Percentiles rank a stretch among this genome's conserved stretches.
Conservation (phyloP, 192 early-diverging fungal species). For the Entomortierella lignicola region DNA sequence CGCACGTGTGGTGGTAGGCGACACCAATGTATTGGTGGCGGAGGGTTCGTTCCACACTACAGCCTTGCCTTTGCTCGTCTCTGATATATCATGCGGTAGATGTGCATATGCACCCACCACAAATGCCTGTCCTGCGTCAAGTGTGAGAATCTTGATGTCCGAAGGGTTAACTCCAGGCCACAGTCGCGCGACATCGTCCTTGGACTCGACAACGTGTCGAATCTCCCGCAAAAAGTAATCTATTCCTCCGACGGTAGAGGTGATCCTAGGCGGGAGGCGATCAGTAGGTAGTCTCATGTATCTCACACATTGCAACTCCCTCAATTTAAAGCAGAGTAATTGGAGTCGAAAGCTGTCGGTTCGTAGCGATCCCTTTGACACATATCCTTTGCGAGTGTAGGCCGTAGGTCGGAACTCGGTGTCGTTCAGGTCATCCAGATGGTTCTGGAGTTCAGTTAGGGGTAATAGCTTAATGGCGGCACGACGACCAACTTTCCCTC, state of each 20-base stretch:
- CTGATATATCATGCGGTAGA: not conserved
- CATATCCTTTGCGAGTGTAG: not conserved
- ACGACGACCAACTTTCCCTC: constrained; percentile 10
- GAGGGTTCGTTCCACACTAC: not conserved
- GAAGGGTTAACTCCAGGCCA: not conserved
- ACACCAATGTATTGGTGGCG: not conserved
- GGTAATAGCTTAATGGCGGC: not conserved
- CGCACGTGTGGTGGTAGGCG: not conserved
- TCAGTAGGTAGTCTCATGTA: constrained; percentile 4
- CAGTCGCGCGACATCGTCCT: constrained; percentile 6
- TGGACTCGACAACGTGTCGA: not conserved
- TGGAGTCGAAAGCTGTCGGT: constrained; percentile 12
- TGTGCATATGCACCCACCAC: constrained; percentile 11
- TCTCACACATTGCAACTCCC: not conserved
- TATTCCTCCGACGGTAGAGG: constrained; percentile 5
- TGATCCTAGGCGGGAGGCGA: constrained; percentile 4
- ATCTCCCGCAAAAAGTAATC: constrained; percentile 1
- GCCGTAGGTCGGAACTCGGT: not conserved
- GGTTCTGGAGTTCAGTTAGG: not conserved
- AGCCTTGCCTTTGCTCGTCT: constrained; percentile 9
- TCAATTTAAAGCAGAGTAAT: constrained; percentile 4
- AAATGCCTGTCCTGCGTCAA: constrained; percentile 21
- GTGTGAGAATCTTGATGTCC: constrained; percentile 14
- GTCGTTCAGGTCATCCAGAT: constrained; percentile 1
- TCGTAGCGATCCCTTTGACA: not conserved